phyloP scores from a whole-genome alignment of 495 filamentous ascomycete species.

The Poronia punctata region DNA sequence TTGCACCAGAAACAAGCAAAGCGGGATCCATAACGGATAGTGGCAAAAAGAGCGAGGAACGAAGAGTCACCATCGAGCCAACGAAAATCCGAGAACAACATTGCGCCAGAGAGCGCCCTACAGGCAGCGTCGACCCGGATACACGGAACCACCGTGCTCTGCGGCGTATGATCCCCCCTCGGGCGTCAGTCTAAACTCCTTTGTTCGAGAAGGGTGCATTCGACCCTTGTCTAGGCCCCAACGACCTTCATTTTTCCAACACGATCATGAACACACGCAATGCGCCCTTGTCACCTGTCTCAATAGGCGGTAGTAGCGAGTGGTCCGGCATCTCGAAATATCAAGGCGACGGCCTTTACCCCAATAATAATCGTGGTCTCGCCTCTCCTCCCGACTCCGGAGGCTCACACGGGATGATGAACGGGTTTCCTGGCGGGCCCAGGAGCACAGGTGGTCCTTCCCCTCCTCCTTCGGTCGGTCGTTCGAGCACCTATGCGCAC shows the following conservation, averaged over 20 bases:
- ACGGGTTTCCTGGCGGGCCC: conserved; percentile 45
- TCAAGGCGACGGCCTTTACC: conserved; percentile 49
- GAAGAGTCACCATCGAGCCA: too few relatives aligned
- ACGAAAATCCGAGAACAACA: conserved; percentile 7
- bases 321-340: conserved; percentile 79
- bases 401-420: conserved; percentile 53
- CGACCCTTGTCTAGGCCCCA: conserved; percentile 9
- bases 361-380: conserved; percentile 53
- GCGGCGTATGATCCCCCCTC: conserved; percentile 17
- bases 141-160: conserved; percentile 14
- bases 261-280: conserved; percentile 42
- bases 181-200: conserved; percentile 4
- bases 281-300: conserved; percentile 75
- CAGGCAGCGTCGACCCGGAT: conserved; percentile 12
- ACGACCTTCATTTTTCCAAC: conserved; percentile 11
- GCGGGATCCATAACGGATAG: too few relatives aligned
- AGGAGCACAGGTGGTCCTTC: conserved; percentile 60
- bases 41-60: too few relatives aligned
- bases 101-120: conserved; percentile 13
- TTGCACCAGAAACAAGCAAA: too few relatives aligned
- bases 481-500: conserved; percentile 61
- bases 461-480: conserved; percentile 76
- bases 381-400: conserved; percentile 66
- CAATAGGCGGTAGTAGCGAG: conserved; percentile 71
- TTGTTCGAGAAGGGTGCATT: conserved; percentile 1